Evolutionary conservation across 352 stramenopile genomes (phyloP).

Genomic region (Phytophthora brassicae): DNA sequence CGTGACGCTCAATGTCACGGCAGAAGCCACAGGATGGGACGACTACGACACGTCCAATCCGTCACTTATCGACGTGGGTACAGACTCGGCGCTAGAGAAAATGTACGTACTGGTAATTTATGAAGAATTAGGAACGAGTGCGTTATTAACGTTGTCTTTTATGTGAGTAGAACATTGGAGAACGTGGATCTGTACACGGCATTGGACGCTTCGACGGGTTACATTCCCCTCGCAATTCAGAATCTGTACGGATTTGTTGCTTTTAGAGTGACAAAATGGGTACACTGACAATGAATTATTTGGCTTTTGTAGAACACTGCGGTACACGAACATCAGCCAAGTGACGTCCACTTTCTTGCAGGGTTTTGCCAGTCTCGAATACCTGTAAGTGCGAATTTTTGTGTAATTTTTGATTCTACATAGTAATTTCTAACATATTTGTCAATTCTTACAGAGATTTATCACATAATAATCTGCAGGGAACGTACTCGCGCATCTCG

Average conservation of each 20-base stretch:
- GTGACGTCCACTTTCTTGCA: slow-evolving; percentile 46
- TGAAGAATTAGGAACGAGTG: not conserved
- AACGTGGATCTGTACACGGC: slow-evolving; percentile 44
- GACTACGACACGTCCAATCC: slow-evolving; percentile 35
- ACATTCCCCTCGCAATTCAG: slow-evolving; percentile 44
- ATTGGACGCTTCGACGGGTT: slow-evolving; percentile 38
- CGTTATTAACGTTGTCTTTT: slow-evolving; percentile 6
- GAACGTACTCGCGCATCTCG: slow-evolving; percentile 49
- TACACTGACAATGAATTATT: slow-evolving; percentile 4
- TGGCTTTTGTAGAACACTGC: slow-evolving; percentile 26
- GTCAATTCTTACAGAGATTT: slow-evolving; percentile 20
- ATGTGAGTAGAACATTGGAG: slow-evolving; percentile 32
- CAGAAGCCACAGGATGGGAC: slow-evolving; percentile 45
- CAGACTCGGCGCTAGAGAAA: slow-evolving; percentile 32
- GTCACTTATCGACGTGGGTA: slow-evolving; percentile 42
- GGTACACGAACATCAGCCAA: slow-evolving; percentile 45
- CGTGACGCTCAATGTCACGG: slow-evolving; percentile 42
- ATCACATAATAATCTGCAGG: slow-evolving; percentile 48
- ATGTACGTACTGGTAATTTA: slow-evolving; percentile 28
- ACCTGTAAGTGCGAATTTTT: slow-evolving; percentile 18
- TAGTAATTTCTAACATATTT: not conserved
- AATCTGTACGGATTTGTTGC: slow-evolving; percentile 30
- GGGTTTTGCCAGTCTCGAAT: slow-evolving; percentile 44
- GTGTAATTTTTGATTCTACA: not conserved
- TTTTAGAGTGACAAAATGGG: not conserved